Evolutionary conservation across 441 rosid genomes (phyloP).

Genomic region (Croton setiger): DNA sequence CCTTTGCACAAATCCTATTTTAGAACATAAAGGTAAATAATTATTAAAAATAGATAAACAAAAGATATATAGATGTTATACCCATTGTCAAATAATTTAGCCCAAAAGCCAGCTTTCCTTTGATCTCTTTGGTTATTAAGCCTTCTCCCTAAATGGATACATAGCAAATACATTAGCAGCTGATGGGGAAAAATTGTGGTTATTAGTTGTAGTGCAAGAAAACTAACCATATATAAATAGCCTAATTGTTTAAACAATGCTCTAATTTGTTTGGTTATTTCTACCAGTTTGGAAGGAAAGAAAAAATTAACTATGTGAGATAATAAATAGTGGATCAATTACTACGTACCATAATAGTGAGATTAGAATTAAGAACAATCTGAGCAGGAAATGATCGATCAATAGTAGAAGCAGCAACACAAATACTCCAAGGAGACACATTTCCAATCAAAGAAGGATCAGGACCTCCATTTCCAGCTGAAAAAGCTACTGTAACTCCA

Average conservation of each 20-base stretch:
- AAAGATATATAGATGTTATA: constrained; percentile 8
- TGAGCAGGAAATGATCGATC: constrained; percentile 50
- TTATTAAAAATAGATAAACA: too few relatives aligned
- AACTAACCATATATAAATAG: too few relatives aligned
- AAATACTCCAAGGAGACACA: constrained; percentile 61
- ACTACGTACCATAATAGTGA: constrained; percentile 36
- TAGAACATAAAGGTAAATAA: neutral
- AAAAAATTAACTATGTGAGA: too few relatives aligned
- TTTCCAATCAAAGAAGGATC: constrained; percentile 41
- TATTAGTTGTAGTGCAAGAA: too few relatives aligned
- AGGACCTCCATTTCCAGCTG: constrained; percentile 53
- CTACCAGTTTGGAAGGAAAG: too few relatives aligned
- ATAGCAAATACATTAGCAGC: neutral
- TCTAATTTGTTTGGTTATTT: too few relatives aligned
- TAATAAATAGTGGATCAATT: too few relatives aligned
- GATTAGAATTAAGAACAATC: constrained; percentile 30
- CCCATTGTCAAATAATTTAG: constrained; percentile 41
- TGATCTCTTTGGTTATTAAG: constrained; percentile 43
- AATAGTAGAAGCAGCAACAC: constrained; percentile 54
- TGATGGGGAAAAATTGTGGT: too few relatives aligned
- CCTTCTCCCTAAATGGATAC: constrained; percentile 50
- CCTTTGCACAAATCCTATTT: constrained; percentile 41
- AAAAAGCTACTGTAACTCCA: constrained; percentile 61
- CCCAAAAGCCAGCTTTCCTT: constrained; percentile 42
- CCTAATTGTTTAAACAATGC: too few relatives aligned